Evolutionary conservation across 345 rosid genomes (phyloP), one percentile per base, ranked within the genome.

Genomic region (Leavenworthia alabamica): DNA sequence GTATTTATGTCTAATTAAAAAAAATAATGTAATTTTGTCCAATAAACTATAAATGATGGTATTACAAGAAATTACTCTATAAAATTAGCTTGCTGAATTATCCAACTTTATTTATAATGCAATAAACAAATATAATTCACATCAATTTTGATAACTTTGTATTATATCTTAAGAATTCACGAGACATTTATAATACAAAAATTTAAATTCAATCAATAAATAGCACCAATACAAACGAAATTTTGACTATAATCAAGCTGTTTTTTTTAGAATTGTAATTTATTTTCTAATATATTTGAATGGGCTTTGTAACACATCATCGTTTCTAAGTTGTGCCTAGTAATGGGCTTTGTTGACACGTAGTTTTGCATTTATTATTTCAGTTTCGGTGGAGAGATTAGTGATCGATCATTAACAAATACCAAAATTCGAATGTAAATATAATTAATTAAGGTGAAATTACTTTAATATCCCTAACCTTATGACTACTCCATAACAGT

Each of bases 341-440:
- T 17, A 17, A 13, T 47, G 57, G 64, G 66, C 65, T 49, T 49
- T 4, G 39, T 3, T 37, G 0, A 14, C 19, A 36, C 6, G 16
- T 5, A 2, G 9, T 13, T 8, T 16, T 29, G 22, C 7, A 13
- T 41, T 9, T 0, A 20, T 33, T 2, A 33, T 13, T n/a, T 26
- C 19, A 51, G 4, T n/a, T 19, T 64, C 1, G 9, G 1, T 44
- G 37, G 39, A 16, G 24, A 43, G 26, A 44, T 24, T 44, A 23
- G 17, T 65, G 45, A 55, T 24, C 5, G 45, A 55, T 24, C 5
- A 31, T 12, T 16, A 29, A 53, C 12, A 53, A 41, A 3, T 23
- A 51, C 13, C 35, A 36, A 44, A 60, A 69, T 19, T 56, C 49
- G 27, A 60, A 44, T 52, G 22, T 6, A 60, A 68, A 13, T 6